phyloP scores from a whole-genome alignment of 306 rosid genomes.

The Luffa acutangula region DNA sequence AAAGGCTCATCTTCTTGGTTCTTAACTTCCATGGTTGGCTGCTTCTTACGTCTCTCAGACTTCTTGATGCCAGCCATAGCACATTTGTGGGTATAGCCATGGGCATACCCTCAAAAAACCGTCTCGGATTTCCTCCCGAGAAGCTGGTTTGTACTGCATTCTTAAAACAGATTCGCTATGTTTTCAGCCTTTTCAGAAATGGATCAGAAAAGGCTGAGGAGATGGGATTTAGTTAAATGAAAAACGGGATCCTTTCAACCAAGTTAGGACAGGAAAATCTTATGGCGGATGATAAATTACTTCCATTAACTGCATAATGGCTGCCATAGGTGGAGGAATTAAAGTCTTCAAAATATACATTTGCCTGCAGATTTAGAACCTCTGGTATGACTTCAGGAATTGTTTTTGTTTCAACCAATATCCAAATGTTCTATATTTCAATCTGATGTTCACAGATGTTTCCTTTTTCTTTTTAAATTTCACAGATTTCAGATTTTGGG shows the following conservation, averaged over 20 bases:
- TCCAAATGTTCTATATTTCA: neutral
- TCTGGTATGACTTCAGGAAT: constrained; percentile 20
- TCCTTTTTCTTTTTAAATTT: neutral
- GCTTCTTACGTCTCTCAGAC: neutral
- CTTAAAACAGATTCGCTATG: neutral
- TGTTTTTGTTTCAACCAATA: neutral
- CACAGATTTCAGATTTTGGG: constrained; percentile 85
- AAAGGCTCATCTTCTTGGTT: neutral
- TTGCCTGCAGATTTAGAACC: constrained; percentile 63
- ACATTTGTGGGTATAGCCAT: neutral
- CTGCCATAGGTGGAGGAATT: constrained; percentile 77
- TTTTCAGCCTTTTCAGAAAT: neutral
- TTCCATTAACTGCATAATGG: constrained; percentile 64
- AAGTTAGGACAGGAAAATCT: neutral
- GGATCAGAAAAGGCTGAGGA: neutral
- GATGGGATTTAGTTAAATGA: neutral
- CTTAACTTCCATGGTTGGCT: neutral
- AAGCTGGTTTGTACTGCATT: neutral
- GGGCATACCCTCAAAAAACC: neutral
- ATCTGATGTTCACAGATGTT: neutral
- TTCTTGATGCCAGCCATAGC: neutral
- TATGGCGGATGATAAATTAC: constrained; percentile 7
- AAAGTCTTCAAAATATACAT: constrained; percentile 58
- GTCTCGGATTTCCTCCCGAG: neutral
- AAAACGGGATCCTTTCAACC: neutral